These are phyloP conservation scores for Fraxinus platypoda DNA, from an alignment of 305 asterid species.

Conservation along the genomic window DNA sequence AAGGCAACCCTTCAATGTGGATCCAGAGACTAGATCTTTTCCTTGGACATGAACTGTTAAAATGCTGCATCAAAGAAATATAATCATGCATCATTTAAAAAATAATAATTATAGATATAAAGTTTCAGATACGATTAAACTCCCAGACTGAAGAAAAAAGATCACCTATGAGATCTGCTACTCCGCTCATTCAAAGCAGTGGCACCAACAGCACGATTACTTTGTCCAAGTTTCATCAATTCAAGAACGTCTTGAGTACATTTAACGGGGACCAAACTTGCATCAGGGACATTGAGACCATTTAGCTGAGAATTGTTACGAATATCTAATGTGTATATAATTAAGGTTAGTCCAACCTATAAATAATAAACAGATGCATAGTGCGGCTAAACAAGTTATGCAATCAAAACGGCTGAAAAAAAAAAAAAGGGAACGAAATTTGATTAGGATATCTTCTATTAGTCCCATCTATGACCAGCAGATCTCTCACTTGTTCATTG, in stretches of 20 bases:
- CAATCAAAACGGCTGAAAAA: neutral
- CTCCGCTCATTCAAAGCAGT: constrained; percentile 88
- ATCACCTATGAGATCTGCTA: constrained; percentile 85
- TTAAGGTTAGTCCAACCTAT: constrained; percentile 43
- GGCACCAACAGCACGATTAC: constrained; percentile 90
- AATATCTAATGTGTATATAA: constrained; percentile 63
- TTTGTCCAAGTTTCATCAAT: constrained; percentile 77
- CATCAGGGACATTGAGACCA: constrained; percentile 94
- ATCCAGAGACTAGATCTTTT: constrained; percentile 73
- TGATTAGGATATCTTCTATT: constrained; percentile 76
- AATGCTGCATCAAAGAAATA: constrained; percentile 50
- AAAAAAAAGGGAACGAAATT: neutral
- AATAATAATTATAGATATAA: constrained; percentile 3
- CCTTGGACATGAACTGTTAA: constrained; percentile 89
- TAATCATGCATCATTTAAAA: constrained; percentile 5
- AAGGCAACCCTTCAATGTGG: constrained; percentile 74
- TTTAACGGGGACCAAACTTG: constrained; percentile 67
- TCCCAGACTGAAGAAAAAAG: neutral
- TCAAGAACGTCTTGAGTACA: constrained; percentile 88
- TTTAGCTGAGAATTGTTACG: constrained; percentile 87
- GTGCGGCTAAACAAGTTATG: neutral
- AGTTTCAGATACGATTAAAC: neutral
- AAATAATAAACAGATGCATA: neutral
- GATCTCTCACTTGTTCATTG: constrained; percentile 95
- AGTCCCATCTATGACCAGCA: constrained; percentile 73